These are phyloP conservation scores for Canna indica DNA, from an alignment of 176 grass and related monocot genomes.

Conservation along the genomic window DNA sequence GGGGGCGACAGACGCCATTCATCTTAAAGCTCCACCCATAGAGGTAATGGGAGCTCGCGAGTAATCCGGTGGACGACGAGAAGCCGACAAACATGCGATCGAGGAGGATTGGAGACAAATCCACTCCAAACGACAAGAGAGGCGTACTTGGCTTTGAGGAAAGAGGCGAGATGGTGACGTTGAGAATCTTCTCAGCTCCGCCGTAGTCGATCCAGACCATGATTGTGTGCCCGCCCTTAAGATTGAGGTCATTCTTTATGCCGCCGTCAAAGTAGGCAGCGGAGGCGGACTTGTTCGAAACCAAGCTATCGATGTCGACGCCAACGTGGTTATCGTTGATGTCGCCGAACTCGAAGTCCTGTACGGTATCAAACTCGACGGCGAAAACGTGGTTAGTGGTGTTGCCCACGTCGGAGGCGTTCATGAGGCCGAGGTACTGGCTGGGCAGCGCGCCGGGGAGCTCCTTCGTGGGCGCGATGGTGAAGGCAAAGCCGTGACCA, in stretches of 20 bases:
- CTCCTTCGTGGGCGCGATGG: conserved; percentile 32
- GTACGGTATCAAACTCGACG: conserved; percentile 86
- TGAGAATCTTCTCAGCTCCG: conserved; percentile 28
- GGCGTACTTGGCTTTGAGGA: conserved; percentile 38
- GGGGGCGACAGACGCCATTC: conserved; percentile 28
- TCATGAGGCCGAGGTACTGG: conserved; percentile 68
- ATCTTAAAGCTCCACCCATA: conserved; percentile 72
- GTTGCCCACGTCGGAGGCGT: conserved; percentile 51
- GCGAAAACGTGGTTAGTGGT: conserved; percentile 74
- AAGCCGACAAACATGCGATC: conserved; percentile 80
- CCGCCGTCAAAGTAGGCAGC: conserved; percentile 26
- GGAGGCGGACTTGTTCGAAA: conserved; percentile 39
- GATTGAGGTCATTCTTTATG: conserved; percentile 25
- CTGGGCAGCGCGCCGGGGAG: conserved; percentile 61
- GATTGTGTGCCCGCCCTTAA: conserved; percentile 51
- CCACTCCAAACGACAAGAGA: conserved; percentile 47
- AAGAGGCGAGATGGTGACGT: conserved; percentile 29
- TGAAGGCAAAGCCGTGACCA: conserved; percentile 69
- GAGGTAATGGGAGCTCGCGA: conserved; percentile 89
- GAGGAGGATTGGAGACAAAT: conserved; percentile 31
- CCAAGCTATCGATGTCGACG: conserved; percentile 54
- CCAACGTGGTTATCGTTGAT: conserved; percentile 90
- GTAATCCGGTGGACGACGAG: conserved; percentile 73
- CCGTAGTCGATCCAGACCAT: conserved; percentile 81
- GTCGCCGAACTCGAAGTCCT: conserved; percentile 89